Evolutionary conservation across 1,284 basidiomycete species (phyloP).

Genomic region (Polyporus tsugae): DNA sequence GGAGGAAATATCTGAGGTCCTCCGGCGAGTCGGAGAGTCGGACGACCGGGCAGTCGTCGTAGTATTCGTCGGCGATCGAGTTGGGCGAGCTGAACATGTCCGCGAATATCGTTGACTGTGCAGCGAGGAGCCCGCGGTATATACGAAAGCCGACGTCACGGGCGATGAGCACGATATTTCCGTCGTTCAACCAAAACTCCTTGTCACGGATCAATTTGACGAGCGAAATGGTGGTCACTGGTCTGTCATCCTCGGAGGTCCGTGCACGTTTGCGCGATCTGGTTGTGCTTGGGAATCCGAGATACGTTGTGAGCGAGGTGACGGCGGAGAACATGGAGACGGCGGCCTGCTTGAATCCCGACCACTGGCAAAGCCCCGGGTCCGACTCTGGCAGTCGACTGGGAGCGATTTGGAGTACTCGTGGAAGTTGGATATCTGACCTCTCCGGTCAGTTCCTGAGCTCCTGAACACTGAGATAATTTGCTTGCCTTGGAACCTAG

Average conservation of each 20-base stretch:
- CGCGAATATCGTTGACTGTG: slow-evolving; percentile 76
- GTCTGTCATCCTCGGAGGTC: background rate
- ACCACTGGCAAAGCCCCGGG: background rate
- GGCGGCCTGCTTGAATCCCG: background rate
- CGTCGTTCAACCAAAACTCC: slow-evolving; percentile 76
- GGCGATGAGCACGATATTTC: slow-evolving; percentile 69
- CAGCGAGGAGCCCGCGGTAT: slow-evolving; percentile 71
- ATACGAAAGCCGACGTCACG: slow-evolving; percentile 68
- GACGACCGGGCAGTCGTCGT: slow-evolving; percentile 31
- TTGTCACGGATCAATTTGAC: background rate
- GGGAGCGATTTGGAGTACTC: background rate
- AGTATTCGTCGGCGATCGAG: slow-evolving; percentile 12
- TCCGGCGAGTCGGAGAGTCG: slow-evolving; percentile 24
- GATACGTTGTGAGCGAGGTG: background rate
- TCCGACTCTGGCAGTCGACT: background rate
- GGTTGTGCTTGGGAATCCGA: background rate
- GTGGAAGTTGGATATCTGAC: background rate
- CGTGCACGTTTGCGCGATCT: background rate
- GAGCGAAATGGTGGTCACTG: background rate
- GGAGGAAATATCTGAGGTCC: slow-evolving; percentile 18
- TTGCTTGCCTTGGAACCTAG: background rate
- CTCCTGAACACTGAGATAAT: background rate
- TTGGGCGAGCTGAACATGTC: slow-evolving; percentile 31
- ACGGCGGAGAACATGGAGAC: background rate
- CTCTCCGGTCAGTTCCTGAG: background rate